Percentiles rank a stretch among this genome's conserved stretches.
phyloP scores from a whole-genome alignment of 148 eudicot genomes.

The Heliosperma pusillum region DNA sequence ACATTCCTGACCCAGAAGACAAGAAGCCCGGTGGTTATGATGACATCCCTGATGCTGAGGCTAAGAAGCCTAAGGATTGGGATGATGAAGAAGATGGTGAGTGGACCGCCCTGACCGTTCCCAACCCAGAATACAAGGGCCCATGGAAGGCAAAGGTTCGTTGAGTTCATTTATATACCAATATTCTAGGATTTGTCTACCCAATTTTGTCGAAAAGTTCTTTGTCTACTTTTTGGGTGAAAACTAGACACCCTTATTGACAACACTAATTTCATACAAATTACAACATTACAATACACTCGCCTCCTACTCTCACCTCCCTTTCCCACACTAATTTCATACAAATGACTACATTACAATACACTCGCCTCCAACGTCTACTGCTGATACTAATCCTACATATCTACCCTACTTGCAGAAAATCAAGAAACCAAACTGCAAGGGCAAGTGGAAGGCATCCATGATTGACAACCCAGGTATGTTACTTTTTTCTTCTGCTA shows the following conservation, averaged over 20 bases:
- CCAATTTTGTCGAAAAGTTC: background rate
- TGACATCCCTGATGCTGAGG: constrained; percentile 84
- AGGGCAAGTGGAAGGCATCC: constrained; percentile 99
- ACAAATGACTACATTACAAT: too few relatives aligned
- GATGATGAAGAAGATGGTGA: constrained; percentile 99
- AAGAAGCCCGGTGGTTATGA: too few relatives aligned
- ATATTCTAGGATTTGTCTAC: background rate
- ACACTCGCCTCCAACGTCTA: background rate
- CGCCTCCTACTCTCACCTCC: background rate
- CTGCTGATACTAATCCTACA: background rate
- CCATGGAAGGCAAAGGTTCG: constrained; percentile 91
- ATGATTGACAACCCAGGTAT: constrained; percentile 94
- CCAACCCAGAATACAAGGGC: constrained; percentile 97
- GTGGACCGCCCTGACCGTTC: constrained; percentile 88
- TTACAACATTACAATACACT: background rate
- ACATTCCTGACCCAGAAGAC: too few relatives aligned
- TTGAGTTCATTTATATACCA: background rate
- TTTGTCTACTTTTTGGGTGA: background rate
- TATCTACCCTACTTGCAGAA: constrained; percentile 42
- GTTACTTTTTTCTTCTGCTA: background rate
- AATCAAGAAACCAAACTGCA: constrained; percentile 94
- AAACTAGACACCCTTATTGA: too few relatives aligned
- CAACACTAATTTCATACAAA: background rate
- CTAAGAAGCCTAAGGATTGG: constrained; percentile 99
- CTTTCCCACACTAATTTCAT: background rate